These are phyloP conservation scores for Candida loeiensis DNA, from an alignment of 805 yeast genomes.

Conservation along the genomic window DNA sequence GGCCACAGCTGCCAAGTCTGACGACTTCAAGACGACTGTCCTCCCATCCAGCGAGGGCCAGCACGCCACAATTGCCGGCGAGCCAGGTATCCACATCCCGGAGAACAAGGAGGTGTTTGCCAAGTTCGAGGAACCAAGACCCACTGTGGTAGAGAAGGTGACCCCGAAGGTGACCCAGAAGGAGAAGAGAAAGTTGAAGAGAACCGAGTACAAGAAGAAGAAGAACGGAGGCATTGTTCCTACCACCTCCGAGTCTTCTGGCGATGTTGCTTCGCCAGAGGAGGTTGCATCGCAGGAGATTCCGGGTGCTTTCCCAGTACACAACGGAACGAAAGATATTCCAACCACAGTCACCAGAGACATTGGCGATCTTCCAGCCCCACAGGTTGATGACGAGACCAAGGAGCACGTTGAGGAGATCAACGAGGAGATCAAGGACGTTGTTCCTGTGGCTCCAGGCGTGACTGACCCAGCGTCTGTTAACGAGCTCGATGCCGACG, in stretches of 20 bases:
- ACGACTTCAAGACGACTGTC: constrained; percentile 33
- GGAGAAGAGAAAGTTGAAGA: constrained; percentile 43
- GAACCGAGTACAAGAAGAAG: constrained; percentile 42
- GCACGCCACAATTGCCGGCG: constrained; percentile 49
- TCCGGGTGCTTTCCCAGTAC: constrained; percentile 9
- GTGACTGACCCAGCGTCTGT: neutral
- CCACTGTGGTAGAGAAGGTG: constrained; percentile 47
- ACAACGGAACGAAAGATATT: no score
- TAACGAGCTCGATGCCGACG: neutral
- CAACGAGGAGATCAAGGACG: constrained; percentile 1
- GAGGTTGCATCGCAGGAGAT: constrained; percentile 6
- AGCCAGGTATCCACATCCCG: constrained; percentile 74
- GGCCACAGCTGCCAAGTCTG: constrained; percentile 9
- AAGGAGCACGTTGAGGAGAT: constrained; percentile 6
- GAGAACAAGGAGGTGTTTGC: constrained; percentile 57
- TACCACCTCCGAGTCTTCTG: constrained; percentile 7
- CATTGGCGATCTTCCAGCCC: neutral
- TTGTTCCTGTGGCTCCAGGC: neutral
- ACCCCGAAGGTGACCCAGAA: constrained; percentile 56
- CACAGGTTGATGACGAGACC: constrained; percentile 1
- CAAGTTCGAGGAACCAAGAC: constrained; percentile 44
- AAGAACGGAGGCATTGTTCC: constrained; percentile 18
- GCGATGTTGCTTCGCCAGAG: constrained; percentile 7
- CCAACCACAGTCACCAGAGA: no score
- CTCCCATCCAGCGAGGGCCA: constrained; percentile 44